Evolutionary conservation across 768 basidiomycete genomes (phyloP).

Genomic region (Mycena haematopus): DNA sequence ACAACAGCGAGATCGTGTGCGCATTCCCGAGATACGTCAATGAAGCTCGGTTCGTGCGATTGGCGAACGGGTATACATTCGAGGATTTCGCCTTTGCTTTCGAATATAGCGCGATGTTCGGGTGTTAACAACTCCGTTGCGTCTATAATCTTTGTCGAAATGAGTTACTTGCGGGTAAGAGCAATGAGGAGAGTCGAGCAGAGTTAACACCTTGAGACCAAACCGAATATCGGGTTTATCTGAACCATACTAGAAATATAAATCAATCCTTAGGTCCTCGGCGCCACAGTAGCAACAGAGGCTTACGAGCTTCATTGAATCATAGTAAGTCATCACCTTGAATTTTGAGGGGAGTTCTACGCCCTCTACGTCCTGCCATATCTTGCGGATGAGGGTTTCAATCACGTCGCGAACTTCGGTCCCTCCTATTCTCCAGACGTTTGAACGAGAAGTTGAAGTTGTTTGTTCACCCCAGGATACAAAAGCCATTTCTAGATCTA

Average conservation of each 20-base stretch:
- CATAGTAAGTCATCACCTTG: slow-evolving; percentile 84
- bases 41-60: slow-evolving; percentile 46
- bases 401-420: slow-evolving; percentile 79
- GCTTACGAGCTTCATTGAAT: slow-evolving; percentile 89
- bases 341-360: slow-evolving; percentile 67
- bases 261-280: slow-evolving; percentile 22
- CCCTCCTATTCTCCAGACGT: slow-evolving; percentile 87
- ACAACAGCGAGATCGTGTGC: slow-evolving; percentile 38
- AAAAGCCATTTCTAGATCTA: slow-evolving; percentile 97
- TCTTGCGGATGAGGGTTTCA: slow-evolving; percentile 72
- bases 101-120: slow-evolving; percentile 37
- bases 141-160: slow-evolving; percentile 49
- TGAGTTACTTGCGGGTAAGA: slow-evolving; percentile 14
- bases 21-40: slow-evolving; percentile 47
- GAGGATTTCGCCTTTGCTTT: slow-evolving; percentile 42
- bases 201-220: slow-evolving; percentile 89
- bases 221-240: slow-evolving; percentile 96
- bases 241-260: slow-evolving; percentile 76
- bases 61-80: slow-evolving; percentile 57
- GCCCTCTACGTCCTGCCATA: slow-evolving; percentile 79
- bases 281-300: slow-evolving; percentile 12
- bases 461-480: slow-evolving; percentile 74
- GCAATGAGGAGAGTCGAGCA: slow-evolving; percentile 4
- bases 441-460: slow-evolving; percentile 30
- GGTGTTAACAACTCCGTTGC: slow-evolving; percentile 46